phyloP scores from a whole-genome alignment of 345 rosid genomes.

The Acer yangbiense region DNA sequence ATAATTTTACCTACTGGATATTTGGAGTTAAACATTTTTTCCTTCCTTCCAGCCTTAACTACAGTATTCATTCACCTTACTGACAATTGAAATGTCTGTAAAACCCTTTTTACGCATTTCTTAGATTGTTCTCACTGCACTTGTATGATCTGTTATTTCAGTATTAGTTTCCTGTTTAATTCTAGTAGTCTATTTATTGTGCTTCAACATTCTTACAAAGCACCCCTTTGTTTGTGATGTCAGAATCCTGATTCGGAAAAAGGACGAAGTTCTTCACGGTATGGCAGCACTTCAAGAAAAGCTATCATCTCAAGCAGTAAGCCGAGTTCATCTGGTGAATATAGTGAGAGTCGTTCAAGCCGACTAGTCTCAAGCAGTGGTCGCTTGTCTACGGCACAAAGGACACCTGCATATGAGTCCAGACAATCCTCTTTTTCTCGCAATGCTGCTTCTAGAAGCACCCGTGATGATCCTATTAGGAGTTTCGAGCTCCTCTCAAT shows the following conservation, averaged over 20 bases:
- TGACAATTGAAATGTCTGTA: neutral
- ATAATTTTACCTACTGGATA: neutral
- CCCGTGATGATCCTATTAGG: slow-evolving; percentile 52
- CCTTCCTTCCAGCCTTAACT: neutral
- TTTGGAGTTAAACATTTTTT: neutral
- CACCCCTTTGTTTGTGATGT: slow-evolving; percentile 11
- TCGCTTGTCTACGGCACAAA: slow-evolving; percentile 62
- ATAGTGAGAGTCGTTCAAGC: slow-evolving; percentile 57
- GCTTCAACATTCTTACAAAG: slow-evolving; percentile 8
- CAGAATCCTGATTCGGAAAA: slow-evolving; percentile 62
- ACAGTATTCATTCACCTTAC: neutral
- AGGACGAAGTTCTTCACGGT: slow-evolving; percentile 53
- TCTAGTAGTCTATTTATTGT: neutral
- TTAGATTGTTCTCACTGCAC: slow-evolving; percentile 8
- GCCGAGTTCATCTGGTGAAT: slow-evolving; percentile 78
- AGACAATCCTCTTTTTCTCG: slow-evolving; percentile 55
- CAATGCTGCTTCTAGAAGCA: slow-evolving; percentile 44
- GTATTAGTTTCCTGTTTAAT: neutral
- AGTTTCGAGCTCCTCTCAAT: slow-evolving; percentile 73
- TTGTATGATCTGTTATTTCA: neutral
- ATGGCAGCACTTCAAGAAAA: slow-evolving; percentile 69
- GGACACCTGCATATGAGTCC: slow-evolving; percentile 54
- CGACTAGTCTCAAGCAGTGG: slow-evolving; percentile 60
- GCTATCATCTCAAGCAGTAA: slow-evolving; percentile 58
- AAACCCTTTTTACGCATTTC: neutral